Evolutionary conservation across 352 stramenopile genomes (phyloP).

Genomic region (Phytopythium litorale): DNA sequence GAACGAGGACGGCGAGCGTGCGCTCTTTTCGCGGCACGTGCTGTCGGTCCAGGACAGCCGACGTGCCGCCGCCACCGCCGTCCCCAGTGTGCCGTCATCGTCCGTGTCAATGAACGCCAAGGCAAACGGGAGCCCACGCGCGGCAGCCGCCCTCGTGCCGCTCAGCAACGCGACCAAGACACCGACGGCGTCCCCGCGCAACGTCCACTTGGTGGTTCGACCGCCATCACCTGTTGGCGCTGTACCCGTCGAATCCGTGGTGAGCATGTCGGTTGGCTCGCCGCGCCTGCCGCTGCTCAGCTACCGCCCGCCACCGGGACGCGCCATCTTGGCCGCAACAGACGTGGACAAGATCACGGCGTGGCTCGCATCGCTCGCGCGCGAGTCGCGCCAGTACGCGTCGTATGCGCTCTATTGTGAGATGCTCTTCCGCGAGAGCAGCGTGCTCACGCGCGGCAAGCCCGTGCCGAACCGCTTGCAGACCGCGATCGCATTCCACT

Average conservation of each 20-base stretch:
- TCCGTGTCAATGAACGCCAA: background rate
- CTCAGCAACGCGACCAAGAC: background rate
- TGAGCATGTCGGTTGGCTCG: constrained; percentile 11
- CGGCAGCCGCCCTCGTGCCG: background rate
- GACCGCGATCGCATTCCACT: constrained; percentile 74
- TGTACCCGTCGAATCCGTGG: constrained; percentile 22
- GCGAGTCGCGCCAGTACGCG: constrained; percentile 35
- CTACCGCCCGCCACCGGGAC: constrained; percentile 5
- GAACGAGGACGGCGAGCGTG: constrained; percentile 3
- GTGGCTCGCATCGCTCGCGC: constrained; percentile 54
- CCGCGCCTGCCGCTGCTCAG: constrained; percentile 5
- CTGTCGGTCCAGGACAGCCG: constrained; percentile 2
- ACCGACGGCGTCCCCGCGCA: background rate
- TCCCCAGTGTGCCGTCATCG: background rate
- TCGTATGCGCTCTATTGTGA: constrained; percentile 77
- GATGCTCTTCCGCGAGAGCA: constrained; percentile 65
- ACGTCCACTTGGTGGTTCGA: constrained; percentile 1
- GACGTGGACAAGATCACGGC: constrained; percentile 61
- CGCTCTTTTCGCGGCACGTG: constrained; percentile 8
- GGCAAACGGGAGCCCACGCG: constrained; percentile 7
- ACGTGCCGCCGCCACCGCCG: background rate
- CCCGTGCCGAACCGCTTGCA: constrained; percentile 59
- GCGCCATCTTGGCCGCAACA: constrained; percentile 29
- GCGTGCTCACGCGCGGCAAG: constrained; percentile 57
- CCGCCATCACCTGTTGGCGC: constrained; percentile 32